Percentiles rank a stretch among this genome's conserved stretches.
Conservation (phyloP, 192 early-diverging fungal species). For the Dissophora globulifera region DNA sequence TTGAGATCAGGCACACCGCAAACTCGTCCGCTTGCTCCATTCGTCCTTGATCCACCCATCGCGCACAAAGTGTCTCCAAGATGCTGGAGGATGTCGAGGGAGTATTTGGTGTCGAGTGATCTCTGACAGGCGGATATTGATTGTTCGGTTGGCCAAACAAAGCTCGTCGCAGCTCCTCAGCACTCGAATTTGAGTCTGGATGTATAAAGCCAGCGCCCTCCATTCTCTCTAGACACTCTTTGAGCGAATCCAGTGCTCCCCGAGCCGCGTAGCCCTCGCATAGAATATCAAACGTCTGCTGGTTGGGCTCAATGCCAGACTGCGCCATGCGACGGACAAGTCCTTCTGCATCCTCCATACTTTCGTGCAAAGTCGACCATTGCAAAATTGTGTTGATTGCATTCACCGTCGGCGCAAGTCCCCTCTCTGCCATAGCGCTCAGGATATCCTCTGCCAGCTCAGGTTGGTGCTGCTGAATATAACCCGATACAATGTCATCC, state of each 20-base stretch:
- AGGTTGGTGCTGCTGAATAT: slow-evolving; percentile 13
- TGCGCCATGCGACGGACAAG: slow-evolving; percentile 17
- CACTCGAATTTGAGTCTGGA: not conserved
- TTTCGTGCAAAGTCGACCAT: slow-evolving; percentile 28
- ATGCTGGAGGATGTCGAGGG: too few relatives aligned
- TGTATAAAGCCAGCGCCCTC: slow-evolving; percentile 15
- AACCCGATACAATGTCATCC: slow-evolving; percentile 30
- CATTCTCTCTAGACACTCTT: slow-evolving; percentile 21
- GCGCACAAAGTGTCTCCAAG: slow-evolving; percentile 16
- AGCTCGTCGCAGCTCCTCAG: not conserved
- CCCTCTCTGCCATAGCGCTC: slow-evolving; percentile 8
- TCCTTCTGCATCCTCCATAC: slow-evolving; percentile 27
- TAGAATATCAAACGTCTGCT: slow-evolving; percentile 31
- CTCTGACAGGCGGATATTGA: too few relatives aligned
- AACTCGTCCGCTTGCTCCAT: slow-evolving; percentile 27
- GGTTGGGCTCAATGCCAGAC: slow-evolving; percentile 20
- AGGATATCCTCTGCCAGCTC: slow-evolving; percentile 25
- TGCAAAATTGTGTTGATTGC: slow-evolving; percentile 28
- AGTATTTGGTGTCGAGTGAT: too few relatives aligned
- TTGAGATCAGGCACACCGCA: slow-evolving; percentile 7
- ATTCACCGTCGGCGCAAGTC: slow-evolving; percentile 18
- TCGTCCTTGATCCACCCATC: slow-evolving; percentile 26
- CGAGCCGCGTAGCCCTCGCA: slow-evolving; percentile 34
- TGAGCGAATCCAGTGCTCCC: slow-evolving; percentile 9
- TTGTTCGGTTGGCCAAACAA: slow-evolving; percentile 9